Conservation (phyloP, 192 early-diverging fungal species). For the Chytriomyces confervae region DNA sequence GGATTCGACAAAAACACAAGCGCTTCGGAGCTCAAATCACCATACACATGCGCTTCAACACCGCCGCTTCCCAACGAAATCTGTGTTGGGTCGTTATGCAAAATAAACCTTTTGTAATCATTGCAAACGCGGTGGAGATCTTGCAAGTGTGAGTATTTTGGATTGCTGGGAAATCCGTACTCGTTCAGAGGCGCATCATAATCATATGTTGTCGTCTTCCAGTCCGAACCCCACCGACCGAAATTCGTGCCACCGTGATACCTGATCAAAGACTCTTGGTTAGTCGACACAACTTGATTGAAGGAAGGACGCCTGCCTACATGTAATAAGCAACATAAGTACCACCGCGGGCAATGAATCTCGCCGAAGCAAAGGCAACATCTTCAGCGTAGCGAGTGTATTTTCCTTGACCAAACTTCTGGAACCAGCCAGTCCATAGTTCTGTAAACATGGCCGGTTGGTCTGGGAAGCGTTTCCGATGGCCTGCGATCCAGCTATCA, state of each 20-base stretch:
- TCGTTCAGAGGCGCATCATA: slow-evolving; percentile 59
- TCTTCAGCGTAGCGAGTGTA: slow-evolving; percentile 61
- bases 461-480: slow-evolving; percentile 35
- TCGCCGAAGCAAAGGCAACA: slow-evolving; percentile 59
- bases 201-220: slow-evolving; percentile 55
- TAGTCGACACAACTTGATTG: background rate
- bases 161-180: slow-evolving; percentile 41
- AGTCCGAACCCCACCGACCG: slow-evolving; percentile 44
- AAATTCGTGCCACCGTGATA: slow-evolving; percentile 76
- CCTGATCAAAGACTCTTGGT: slow-evolving; percentile 40
- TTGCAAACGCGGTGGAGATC: slow-evolving; percentile 33
- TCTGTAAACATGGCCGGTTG: slow-evolving; percentile 64
- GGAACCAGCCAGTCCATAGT: slow-evolving; percentile 68
- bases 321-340: slow-evolving; percentile 63
- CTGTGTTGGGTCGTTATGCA: slow-evolving; percentile 30
- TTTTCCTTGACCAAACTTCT: slow-evolving; percentile 55
- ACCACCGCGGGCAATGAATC: slow-evolving; percentile 64
- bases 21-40: background rate
- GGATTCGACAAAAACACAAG: slow-evolving; percentile 42
- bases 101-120: slow-evolving; percentile 26
- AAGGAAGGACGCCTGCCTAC: slow-evolving; percentile 29
- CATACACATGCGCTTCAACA: slow-evolving; percentile 31
- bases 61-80: background rate
- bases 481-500: slow-evolving; percentile 51
- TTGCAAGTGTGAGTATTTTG: slow-evolving; percentile 42